Conservation (phyloP, 345 rosid genomes). For the Odontarrhena argentea region DNA sequence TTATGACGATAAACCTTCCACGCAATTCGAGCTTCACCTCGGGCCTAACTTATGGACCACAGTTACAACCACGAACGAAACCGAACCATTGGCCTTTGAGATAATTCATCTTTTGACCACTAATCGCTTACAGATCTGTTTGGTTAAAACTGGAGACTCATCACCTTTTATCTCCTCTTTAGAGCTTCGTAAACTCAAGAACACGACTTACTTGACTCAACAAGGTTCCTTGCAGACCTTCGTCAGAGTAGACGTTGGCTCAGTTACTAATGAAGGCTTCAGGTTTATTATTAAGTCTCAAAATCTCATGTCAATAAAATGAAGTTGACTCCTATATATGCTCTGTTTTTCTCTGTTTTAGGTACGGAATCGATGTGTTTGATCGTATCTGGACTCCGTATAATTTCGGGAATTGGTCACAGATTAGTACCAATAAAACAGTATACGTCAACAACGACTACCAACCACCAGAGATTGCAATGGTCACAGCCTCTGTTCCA, state of each 20-base stretch:
- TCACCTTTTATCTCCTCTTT: conserved; percentile 56
- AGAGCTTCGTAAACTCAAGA: conserved; percentile 50
- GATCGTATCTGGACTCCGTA: conserved; percentile 53
- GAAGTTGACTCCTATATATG: neutral
- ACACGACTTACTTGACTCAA: conserved; percentile 32
- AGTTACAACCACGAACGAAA: conserved; percentile 39
- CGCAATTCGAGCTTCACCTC: conserved; percentile 48
- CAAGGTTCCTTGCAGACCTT: conserved; percentile 38
- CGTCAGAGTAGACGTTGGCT: conserved; percentile 40
- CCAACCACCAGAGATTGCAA: conserved; percentile 39
- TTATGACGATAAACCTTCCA: conserved; percentile 44
- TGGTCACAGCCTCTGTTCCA: conserved; percentile 48
- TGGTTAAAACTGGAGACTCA: conserved; percentile 50
- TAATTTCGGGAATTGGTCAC: conserved; percentile 15
- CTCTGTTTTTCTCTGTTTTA: conserved; percentile 26
- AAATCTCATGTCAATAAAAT: neutral
- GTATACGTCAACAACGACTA: conserved; percentile 22
- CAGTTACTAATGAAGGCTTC: conserved; percentile 27
- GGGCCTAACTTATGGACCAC: conserved; percentile 53
- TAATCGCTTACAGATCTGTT: conserved; percentile 49
- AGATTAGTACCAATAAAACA: conserved; percentile 28
- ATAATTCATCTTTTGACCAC: conserved; percentile 45
- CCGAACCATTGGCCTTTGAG: conserved; percentile 12
- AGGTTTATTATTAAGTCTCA: conserved; percentile 36
- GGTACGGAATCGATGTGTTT: conserved; percentile 48